phyloP scores from a whole-genome alignment of 1,284 basidiomycete species.

The Tylopilus orsonianus region DNA sequence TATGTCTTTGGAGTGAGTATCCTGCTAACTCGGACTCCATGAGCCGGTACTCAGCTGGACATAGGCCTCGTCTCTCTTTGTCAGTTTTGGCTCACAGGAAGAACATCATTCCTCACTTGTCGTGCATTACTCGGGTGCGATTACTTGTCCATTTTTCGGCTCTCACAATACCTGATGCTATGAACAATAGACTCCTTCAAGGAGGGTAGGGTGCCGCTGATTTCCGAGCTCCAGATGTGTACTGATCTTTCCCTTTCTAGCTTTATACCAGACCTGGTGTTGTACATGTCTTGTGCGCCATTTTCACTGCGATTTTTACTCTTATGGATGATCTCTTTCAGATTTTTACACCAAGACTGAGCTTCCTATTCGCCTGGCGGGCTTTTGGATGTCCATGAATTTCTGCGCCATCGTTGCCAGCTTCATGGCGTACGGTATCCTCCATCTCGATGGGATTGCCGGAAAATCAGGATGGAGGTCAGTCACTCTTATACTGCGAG shows the following conservation, averaged over 20 bases:
- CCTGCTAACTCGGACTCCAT: too few species aligned
- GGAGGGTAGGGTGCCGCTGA: slow-evolving; percentile 41
- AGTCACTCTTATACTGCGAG: slow-evolving; percentile 5
- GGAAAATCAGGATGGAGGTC: slow-evolving; percentile 62
- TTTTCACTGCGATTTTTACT: not conserved
- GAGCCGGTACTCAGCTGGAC: too few species aligned
- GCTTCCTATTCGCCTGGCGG: slow-evolving; percentile 63
- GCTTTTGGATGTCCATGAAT: slow-evolving; percentile 62
- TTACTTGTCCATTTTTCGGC: not conserved
- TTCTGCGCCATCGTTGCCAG: slow-evolving; percentile 52
- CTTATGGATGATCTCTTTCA: not conserved
- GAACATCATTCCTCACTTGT: slow-evolving; percentile 50
- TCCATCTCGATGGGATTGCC: slow-evolving; percentile 56
- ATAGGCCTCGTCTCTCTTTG: slow-evolving; percentile 38
- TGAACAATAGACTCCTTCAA: slow-evolving; percentile 48
- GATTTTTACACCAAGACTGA: slow-evolving; percentile 66
- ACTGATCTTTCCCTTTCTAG: slow-evolving; percentile 16
- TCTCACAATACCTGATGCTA: slow-evolving; percentile 3
- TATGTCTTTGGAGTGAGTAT: too few species aligned
- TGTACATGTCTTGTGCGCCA: slow-evolving; percentile 61
- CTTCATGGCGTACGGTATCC: slow-evolving; percentile 64
- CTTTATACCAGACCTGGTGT: slow-evolving; percentile 62
- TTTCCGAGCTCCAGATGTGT: slow-evolving; percentile 2
- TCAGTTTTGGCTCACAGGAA: slow-evolving; percentile 65
- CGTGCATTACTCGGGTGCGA: slow-evolving; percentile 43